These are phyloP conservation scores for Triadica sebifera DNA, from an alignment of 345 rosid species.

Conservation along the genomic window DNA sequence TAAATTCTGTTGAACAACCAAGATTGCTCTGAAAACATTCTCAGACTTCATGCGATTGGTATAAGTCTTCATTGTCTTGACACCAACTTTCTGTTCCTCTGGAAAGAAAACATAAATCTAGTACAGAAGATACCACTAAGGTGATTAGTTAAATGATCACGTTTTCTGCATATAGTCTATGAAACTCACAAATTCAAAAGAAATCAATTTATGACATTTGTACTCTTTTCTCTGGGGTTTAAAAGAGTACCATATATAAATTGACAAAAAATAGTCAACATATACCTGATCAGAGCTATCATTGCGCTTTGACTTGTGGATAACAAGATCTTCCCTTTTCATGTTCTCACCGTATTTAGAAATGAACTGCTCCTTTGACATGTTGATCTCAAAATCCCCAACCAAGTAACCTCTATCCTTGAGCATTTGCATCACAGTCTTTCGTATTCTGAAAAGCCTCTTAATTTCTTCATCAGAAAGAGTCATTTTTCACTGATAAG, in stretches of 20 bases:
- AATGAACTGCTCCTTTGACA: conserved; percentile 48
- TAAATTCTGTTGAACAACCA: conserved; percentile 77
- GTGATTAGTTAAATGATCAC: not conserved
- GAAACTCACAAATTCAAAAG: not conserved
- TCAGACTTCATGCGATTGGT: conserved; percentile 79
- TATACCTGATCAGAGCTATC: conserved; percentile 67
- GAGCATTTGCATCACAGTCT: conserved; percentile 79
- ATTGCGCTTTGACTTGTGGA: conserved; percentile 53
- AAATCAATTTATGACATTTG: not conserved
- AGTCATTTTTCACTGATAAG: conserved; percentile 37
- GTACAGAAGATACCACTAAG: not conserved
- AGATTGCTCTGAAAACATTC: conserved; percentile 71
- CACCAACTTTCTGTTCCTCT: conserved; percentile 78
- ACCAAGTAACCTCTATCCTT: conserved; percentile 74
- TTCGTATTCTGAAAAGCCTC: conserved; percentile 58
- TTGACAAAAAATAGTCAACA: not conserved
- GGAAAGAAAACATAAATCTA: conserved; percentile 89
- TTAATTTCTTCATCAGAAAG: conserved; percentile 65
- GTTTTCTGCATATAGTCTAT: not conserved
- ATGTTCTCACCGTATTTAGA: conserved; percentile 68
- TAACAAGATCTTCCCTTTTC: conserved; percentile 88
- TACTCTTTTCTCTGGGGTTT: not conserved
- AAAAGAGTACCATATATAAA: not conserved
- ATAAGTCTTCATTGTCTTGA: conserved; percentile 87
- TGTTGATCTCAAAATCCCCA: conserved; percentile 55